These are phyloP conservation scores for Narthecium ossifragum DNA, from an alignment of 106 monocot species.

Conservation along the genomic window DNA sequence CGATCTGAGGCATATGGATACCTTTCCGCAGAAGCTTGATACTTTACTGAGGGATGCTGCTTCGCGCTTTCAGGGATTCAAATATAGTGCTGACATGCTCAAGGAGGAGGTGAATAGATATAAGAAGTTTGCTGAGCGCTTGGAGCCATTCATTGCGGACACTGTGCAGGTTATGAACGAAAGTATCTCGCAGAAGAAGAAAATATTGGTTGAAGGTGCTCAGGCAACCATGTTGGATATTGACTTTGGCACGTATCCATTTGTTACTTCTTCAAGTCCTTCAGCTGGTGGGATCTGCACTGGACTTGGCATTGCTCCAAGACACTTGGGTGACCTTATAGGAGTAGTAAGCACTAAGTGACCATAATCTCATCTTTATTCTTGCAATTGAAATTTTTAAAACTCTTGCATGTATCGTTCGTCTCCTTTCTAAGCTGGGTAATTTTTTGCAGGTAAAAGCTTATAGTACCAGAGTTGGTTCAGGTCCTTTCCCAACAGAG, in stretches of 20 bases:
- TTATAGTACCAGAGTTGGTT: slow-evolving; percentile 90
- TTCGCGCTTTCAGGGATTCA: slow-evolving; percentile 62
- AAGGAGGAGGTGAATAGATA: slow-evolving; percentile 77
- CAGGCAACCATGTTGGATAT: slow-evolving; percentile 98
- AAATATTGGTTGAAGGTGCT: slow-evolving; percentile 93
- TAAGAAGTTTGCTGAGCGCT: slow-evolving; percentile 57
- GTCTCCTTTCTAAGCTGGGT: neutral
- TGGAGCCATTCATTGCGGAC: slow-evolving; percentile 79
- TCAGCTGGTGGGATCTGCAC: slow-evolving; percentile 97
- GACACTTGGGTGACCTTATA: slow-evolving; percentile 71
- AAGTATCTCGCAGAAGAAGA: slow-evolving; percentile 60
- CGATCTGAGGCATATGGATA: slow-evolving; percentile 85
- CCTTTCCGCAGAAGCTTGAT: slow-evolving; percentile 68
- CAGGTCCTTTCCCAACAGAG: slow-evolving; percentile 93
- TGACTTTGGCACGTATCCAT: slow-evolving; percentile 97
- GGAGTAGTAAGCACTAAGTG: slow-evolving; percentile 62
- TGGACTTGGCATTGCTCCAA: slow-evolving; percentile 90
- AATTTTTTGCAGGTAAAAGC: slow-evolving; percentile 72
- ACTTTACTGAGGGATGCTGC: slow-evolving; percentile 74
- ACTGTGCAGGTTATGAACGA: slow-evolving; percentile 80
- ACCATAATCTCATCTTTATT: neutral
- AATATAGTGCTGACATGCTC: slow-evolving; percentile 43
- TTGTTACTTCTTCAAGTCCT: slow-evolving; percentile 95
- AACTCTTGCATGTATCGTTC: neutral
- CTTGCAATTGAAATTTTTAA: neutral